Evolutionary conservation across 495 filamentous ascomycete genomes (phyloP), one percentile per base, ranked within the genome.

Genomic region (Glonium stellatum): DNA sequence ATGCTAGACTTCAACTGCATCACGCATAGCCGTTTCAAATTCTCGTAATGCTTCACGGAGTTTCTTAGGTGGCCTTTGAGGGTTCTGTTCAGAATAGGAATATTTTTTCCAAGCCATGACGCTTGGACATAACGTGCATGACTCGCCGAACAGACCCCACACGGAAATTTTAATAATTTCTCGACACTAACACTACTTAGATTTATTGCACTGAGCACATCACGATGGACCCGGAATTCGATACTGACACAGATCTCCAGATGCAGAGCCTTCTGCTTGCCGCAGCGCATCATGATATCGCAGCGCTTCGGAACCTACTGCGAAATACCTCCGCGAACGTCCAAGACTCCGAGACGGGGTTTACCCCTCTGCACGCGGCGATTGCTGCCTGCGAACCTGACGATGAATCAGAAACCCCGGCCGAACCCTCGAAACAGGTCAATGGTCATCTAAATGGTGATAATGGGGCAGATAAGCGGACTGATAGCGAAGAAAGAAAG

Each of bases 331-430:
- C 80, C 27, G 89, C 89, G 21, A 88, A 88, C 57, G 83, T 87
- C 13, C 88, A 90, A 71, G 92, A 97, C 64, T 79, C 86, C 1
- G 85, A 88, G 59, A 96, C 91, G 0, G 89, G 90, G 41, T 89
- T 84, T 70, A 87, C 92, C 0, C 89, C 93, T 12, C 79, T 98
- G 3, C 93, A 98, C 72, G 85, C 90, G 6, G 92, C 92, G 23
- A 88, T 98, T 72, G 88, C 89, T 9, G 84, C 88, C 9, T 95
- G 89, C 65, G 88, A 89, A 49, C 71, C 78, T 5, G 69, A 72
- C 41, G 61, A 67, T 18, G 60, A 67, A 5, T 25, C 56, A 13
- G 49, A 54, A 4, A 36, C 36, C n/a, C 19, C 10, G 13, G 11
- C 54, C 25, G 25, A 37, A 15, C 4, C 34, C 13, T 15, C 50